Base-by-base conservation (phyloP, 2,329 filamentous ascomycete genomes). In the Waltergamsia citrina region DNA sequence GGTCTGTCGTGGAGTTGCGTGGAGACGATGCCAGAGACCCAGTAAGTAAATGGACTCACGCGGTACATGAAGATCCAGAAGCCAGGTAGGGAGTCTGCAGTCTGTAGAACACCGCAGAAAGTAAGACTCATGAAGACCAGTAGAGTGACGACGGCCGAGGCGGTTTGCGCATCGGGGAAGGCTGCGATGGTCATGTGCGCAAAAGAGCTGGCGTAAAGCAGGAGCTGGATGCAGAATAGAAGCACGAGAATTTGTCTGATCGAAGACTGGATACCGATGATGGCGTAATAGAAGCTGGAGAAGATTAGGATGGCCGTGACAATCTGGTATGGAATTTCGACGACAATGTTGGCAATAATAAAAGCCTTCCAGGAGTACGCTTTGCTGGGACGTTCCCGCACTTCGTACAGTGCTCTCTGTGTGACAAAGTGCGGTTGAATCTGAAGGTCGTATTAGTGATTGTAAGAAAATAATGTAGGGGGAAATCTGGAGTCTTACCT, bases 31-130 rank as follows among this genome's bases (percentile, higher is more conserved):
- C 75, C 80, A 2, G 67, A 66, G 38, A 86, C 74, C 65, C 67
- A 74, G 53, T 84, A 85, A 0, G 76, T 82, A 38, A 83, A 78
- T 0, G 78, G 78, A 0, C 69, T 76, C 9, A 75, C 63, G 18
- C 74, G 68, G 53, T 85, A 59, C 81, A 85, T 85, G 59, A 84
- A 85, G 40, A 75, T 74, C 81, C 81, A 87, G 60, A 86, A 86
- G 0, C 73, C 67, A 0, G 81, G 81, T 2, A 86, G 62, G 0
- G 66, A 63, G 4, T 48, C 39, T 0, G 77, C 71, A 0, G 67
- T 54, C 39, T 79, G 74, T 35, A 85, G 57, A 4, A 85, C 79
- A 49, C 78, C 68, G 45, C 69, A 74, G 60, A 81, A 81, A 36
- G 74, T 63, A 24, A 76, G 57, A 41, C 63, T 69, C 51, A 81